Conservation (phyloP, 164 flowering plant species). For the Annona squamosa region DNA sequence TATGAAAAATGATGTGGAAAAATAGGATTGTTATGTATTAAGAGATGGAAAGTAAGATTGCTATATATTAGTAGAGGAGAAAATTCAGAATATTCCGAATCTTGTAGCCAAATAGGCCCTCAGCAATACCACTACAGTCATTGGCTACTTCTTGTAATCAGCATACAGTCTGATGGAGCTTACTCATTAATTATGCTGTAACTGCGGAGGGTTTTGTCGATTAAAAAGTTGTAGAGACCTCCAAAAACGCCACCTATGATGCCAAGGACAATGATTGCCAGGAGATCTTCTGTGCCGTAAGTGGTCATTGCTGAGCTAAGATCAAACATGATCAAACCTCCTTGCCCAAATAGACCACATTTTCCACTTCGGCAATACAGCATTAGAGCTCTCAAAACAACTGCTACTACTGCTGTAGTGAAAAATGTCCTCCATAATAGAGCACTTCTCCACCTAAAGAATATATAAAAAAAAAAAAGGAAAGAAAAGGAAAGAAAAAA, state of each 20-base stretch:
- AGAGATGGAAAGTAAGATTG: too few species aligned
- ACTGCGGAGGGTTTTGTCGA: constrained; percentile 74
- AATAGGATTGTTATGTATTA: too few species aligned
- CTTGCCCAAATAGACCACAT: constrained; percentile 88
- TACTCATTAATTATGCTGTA: constrained; percentile 85
- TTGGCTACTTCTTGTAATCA: background rate
- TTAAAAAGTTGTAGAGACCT: constrained; percentile 72
- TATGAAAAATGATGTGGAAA: too few species aligned
- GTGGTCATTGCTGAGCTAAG: constrained; percentile 39
- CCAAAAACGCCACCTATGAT: constrained; percentile 81
- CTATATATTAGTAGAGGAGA: too few species aligned
- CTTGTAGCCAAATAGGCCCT: too few species aligned
- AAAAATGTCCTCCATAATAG: constrained; percentile 96
- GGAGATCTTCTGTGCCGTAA: constrained; percentile 47
- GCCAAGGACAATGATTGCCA: constrained; percentile 64
- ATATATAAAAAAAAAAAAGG: background rate
- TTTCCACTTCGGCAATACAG: constrained; percentile 60
- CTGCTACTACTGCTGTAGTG: constrained; percentile 85
- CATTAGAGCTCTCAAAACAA: constrained; percentile 61
- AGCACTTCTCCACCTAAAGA: constrained; percentile 92
- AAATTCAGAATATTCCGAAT: too few species aligned
- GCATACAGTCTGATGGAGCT: constrained; percentile 4
- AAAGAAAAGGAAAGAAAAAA: background rate
- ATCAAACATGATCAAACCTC: constrained; percentile 92
- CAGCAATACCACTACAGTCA: background rate